Evolutionary conservation across 1,284 basidiomycete genomes (phyloP).

Genomic region (Trichosporon sp.): DNA sequence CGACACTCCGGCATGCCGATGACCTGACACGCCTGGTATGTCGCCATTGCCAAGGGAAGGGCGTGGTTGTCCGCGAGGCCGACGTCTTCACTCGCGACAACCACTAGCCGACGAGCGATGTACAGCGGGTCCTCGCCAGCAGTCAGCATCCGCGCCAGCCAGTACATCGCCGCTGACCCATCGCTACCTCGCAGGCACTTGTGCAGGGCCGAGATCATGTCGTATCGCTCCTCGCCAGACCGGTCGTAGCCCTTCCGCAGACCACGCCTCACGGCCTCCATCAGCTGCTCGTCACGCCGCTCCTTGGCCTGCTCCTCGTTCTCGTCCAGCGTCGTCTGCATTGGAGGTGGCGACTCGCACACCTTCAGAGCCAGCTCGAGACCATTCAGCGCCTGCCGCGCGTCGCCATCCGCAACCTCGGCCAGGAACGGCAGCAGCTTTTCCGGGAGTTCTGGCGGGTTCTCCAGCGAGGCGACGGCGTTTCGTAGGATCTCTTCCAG

Average conservation of each 20-base stretch:
- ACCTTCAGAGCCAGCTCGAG: conserved; percentile 50
- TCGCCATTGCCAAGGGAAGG: conserved; percentile 68
- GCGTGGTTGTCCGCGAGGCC: conserved; percentile 70
- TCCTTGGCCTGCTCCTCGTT: neutral
- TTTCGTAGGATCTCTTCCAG: conserved; percentile 42
- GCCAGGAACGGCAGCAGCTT: conserved; percentile 53
- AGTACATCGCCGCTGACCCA: conserved; percentile 77
- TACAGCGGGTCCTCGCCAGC: conserved; percentile 86
- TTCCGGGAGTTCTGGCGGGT: conserved; percentile 43
- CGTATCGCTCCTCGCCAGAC: conserved; percentile 69
- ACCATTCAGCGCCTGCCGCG: conserved; percentile 49
- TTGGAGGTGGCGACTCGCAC: conserved; percentile 23
- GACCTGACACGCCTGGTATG: conserved; percentile 66
- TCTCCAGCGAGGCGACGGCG: conserved; percentile 24
- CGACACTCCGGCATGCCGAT: conserved; percentile 73
- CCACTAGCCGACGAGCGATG: conserved; percentile 71
- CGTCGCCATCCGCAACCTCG: conserved; percentile 51
- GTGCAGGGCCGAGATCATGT: conserved; percentile 83
- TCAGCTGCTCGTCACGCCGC: conserved; percentile 40
- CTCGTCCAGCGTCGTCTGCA: conserved; percentile 20
- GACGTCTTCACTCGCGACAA: conserved; percentile 80
- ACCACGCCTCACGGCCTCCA: conserved; percentile 45
- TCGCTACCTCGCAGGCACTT: conserved; percentile 78
- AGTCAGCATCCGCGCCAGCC: conserved; percentile 74
- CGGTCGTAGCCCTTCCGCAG: conserved; percentile 59